phyloP scores from a whole-genome alignment of 306 rosid genomes.

The Sesbania bispinosa region DNA sequence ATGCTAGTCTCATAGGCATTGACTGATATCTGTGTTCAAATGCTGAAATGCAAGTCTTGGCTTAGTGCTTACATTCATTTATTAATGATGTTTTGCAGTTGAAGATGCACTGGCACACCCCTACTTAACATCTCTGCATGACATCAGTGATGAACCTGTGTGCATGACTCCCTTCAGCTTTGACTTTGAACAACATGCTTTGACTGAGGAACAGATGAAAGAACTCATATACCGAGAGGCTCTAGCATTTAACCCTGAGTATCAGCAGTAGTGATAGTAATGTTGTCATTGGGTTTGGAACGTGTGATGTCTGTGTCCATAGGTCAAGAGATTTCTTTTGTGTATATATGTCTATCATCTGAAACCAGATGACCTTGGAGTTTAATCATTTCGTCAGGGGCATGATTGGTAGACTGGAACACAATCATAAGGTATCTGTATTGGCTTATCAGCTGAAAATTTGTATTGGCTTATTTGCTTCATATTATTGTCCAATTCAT shows the following conservation, averaged over 20 bases:
- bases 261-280: slow-evolving; percentile 46
- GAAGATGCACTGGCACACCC: slow-evolving; percentile 96
- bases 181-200: slow-evolving; percentile 96
- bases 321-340: slow-evolving; percentile 48
- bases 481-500: slow-evolving; percentile 35
- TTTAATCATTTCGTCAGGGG: slow-evolving; percentile 30
- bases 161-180: slow-evolving; percentile 94
- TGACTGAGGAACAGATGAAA: slow-evolving; percentile 93
- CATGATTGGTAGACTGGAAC: slow-evolving; percentile 37
- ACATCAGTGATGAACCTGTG: slow-evolving; percentile 97
- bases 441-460: too few species aligned
- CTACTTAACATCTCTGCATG: slow-evolving; percentile 89
- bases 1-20: not conserved
- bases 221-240: slow-evolving; percentile 93
- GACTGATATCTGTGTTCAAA: not conserved
- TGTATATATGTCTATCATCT: slow-evolving; percentile 44
- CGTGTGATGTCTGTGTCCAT: slow-evolving; percentile 37
- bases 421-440: slow-evolving; percentile 40
- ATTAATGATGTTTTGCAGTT: slow-evolving; percentile 39
- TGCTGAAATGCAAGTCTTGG: not conserved
- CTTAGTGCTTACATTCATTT: not conserved
- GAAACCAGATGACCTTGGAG: slow-evolving; percentile 52
- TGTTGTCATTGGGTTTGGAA: slow-evolving; percentile 34
- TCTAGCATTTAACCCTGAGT: slow-evolving; percentile 91
- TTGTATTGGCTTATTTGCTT: slow-evolving; percentile 35